Base-by-base conservation (phyloP, 2,329 filamentous ascomycete species). In the Diplodia sapinea region DNA sequence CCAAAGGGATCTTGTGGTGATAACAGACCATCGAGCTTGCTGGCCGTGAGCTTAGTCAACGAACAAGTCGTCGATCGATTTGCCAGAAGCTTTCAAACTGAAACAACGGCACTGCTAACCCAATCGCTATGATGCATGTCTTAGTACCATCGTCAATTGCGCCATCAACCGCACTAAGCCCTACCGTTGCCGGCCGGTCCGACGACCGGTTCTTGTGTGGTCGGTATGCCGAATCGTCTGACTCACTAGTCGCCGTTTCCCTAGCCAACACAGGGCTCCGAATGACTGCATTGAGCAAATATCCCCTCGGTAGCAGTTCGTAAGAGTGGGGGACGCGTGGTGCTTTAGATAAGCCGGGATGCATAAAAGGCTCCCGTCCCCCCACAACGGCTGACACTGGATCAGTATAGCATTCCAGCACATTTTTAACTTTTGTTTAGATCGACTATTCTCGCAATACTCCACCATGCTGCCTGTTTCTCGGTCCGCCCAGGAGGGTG, bases 221-320 rank as follows among this genome's bases (percentile, higher is more conserved):
- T 62, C 57, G 57, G 57, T 43, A 62, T 62, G 57, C 57, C 57
- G 57, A 62, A 50, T 38, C 7, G 43, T 43, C 57, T 62, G 57
- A 62, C 57, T 62, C 57, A 49, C 31, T 50, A 33, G 13, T 59
- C 20, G 8, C 40, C 57, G 56, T 26, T 23, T 40, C 56, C 40
- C 40, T 40, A 49, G 40, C 15, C 23, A 23, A 15, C 13, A 13
- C 29, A 17, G 23, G 8, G 40, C 29, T n/a, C 17, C 26, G 20
- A 50, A 9, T 9, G 33, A 13, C 57, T 50, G 26, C 6, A n/a
- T 62, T 50, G 38, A 62, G 57, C 38, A 15, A 23, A 62, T n/a
- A 9, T 36, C 40, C 57, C 31, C 15, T 62, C 6, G 20, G 9
- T 20, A 36, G 57, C 40, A 13, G 40, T 17, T 26, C 15, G 15